Evolutionary conservation across 192 early-diverging fungal species (phyloP), one percentile per base, ranked within the genome.

Genomic region (Backusella morwellensis): DNA sequence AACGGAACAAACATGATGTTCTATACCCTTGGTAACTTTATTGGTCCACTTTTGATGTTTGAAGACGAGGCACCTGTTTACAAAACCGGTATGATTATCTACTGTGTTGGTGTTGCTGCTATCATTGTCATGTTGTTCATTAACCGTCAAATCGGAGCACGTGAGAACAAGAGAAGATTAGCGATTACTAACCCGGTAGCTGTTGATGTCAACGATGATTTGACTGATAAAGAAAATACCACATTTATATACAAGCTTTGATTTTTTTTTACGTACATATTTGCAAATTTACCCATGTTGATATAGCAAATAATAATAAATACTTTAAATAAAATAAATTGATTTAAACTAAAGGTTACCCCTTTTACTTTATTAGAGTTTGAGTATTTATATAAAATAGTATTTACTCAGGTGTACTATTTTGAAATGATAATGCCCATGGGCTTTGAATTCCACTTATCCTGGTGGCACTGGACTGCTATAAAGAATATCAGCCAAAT

Each of bases 1-100:
- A 68, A 59, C 5, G 75, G n/a, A 35, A 68, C 70, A n/a, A 38
- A 54, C n/a, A 54, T 76, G 32, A 40, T 56, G 1, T 50, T 70
- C 15, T 77, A 70, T 36, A 75, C 78, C 11, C 8, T 76, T 72
- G 74, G 74, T 50, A 73, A 66, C 23, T 73, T 73, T 67, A 69
- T 76, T 52, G 79, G 75, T 35, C 79, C 79, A 6, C 36, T 76
- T 6, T 7, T 80, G 4, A 70, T 80, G 73, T 26, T 72, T 11
- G 34, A 40, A 2, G 68, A 34, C 38, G 70, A 71, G 67, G 50
- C 74, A 4, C 69, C 74, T 44, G 14, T 19, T 12, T 80, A 80
- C 40, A 66, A 72, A 35, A 75, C 75, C 4, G 79, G 79, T 35
- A 35, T 73, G 35, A 52, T 63, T 7, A 59, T 68, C 1, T 80